Conservation (phyloP, 768 basidiomycete species). For the Infundibulicybe gibba region DNA sequence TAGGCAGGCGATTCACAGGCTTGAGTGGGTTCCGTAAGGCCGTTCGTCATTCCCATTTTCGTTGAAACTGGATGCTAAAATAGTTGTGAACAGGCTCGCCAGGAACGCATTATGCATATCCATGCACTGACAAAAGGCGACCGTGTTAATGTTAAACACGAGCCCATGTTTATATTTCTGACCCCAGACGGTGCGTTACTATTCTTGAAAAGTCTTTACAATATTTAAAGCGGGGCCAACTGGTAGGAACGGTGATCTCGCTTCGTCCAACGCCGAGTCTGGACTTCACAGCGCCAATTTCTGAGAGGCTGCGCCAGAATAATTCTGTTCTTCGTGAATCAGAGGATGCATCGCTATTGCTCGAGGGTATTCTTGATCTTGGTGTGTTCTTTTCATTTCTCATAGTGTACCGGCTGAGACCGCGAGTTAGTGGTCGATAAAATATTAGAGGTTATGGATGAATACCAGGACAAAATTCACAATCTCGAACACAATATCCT, state of each 20-base stretch:
- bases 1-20: slow-evolving; percentile 8
- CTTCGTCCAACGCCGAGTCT: slow-evolving; percentile 44
- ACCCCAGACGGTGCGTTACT: slow-evolving; percentile 51
- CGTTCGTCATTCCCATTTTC: slow-evolving; percentile 11
- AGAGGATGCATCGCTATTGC: slow-evolving; percentile 54
- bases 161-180: slow-evolving; percentile 66
- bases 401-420: not conserved
- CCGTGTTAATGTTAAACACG: slow-evolving; percentile 46
- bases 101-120: slow-evolving; percentile 19
- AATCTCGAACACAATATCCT: slow-evolving; percentile 57
- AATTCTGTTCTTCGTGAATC: slow-evolving; percentile 61
- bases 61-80: not conserved
- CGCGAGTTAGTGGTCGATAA: slow-evolving; percentile 52
- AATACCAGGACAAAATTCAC: slow-evolving; percentile 59
- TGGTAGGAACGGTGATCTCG: slow-evolving; percentile 61
- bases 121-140: slow-evolving; percentile 41
- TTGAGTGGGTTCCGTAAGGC: slow-evolving; percentile 21
- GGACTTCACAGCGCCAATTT: slow-evolving; percentile 52
- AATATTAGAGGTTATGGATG: slow-evolving; percentile 60
- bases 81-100: slow-evolving; percentile 10
- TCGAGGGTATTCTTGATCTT: slow-evolving; percentile 51
- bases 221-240: not conserved
- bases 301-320: slow-evolving; percentile 49
- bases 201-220: not conserved
- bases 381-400: slow-evolving; percentile 8